Base-by-base conservation (phyloP, 495 filamentous ascomycete genomes). In the Neurospora africana region DNA sequence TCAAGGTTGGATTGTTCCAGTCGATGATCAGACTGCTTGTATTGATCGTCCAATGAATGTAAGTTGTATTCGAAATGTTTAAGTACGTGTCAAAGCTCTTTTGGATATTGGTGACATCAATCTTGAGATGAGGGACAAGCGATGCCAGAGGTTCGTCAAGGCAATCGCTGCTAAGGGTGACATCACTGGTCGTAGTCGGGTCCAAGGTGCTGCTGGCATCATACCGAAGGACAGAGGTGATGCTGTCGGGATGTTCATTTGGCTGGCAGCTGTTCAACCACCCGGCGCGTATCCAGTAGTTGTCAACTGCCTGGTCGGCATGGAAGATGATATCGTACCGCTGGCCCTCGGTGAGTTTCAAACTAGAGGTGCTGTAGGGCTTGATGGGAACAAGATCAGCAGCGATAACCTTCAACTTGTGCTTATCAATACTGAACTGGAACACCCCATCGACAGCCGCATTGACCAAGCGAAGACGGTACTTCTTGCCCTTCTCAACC, bases 281-380 rank as follows among this genome's bases (percentile, higher is more conserved):
- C 58, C 61, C 71, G 67, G 72, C 75, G n/a, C 82, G 80, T 69
- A 84, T 68, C 90, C 90, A 92, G 79, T 89, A 92, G 72, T 86
- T 81, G 35, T 77, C 80, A 27, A 75, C 71, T 2, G 75, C 23
- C 65, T 87, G 82, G 70, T 88, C 83, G 5, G 89, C 90, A 39
- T 83, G 82, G 27, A 93, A 84, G 47, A 93, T 84, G n/a, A 93
- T 79, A 74, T 92, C 87, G 72, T 78, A 90, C 33, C 91, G 85
- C 78, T 94, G 90, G 5, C 89, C 91, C 74, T 91, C 88, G 43
- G 75, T 84, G 41, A 93, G 80, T 5, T 82, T 78, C 5, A 92
- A 74, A 5, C 82, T 78, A 19, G 84, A 75, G 23, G 82, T 81
- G 6, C 73, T 74, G 68, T 85, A 89, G 0, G 88, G 87, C 2